These are phyloP conservation scores for Bryum argenteum DNA, from an alignment of 225 moss, liverwort and hornwort species.

Conservation along the genomic window DNA sequence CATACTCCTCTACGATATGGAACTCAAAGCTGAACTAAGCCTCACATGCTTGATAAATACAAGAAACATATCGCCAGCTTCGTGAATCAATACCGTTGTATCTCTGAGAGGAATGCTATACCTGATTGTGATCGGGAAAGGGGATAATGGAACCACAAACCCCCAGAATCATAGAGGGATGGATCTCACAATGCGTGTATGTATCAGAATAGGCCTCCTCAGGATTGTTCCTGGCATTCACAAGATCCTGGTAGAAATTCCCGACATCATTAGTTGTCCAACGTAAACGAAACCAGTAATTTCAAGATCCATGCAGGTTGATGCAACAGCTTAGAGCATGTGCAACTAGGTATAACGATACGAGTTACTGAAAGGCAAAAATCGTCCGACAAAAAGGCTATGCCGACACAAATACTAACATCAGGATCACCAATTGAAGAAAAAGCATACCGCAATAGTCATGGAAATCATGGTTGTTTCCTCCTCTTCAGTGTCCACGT, in stretches of 20 bases:
- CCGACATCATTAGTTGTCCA: slow-evolving; percentile 15
- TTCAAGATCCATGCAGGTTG: not conserved
- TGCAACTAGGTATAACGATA: slow-evolving; percentile 7
- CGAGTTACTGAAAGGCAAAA: slow-evolving; percentile 15
- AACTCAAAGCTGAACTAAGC: slow-evolving; percentile 13
- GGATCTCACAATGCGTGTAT: slow-evolving; percentile 99
- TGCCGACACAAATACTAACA: slow-evolving; percentile 7
- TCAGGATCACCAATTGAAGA: slow-evolving; percentile 14
- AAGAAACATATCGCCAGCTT: slow-evolving; percentile 1
- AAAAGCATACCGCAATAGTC: slow-evolving; percentile 80
- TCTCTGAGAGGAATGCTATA: slow-evolving; percentile 27
- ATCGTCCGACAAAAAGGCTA: not conserved
- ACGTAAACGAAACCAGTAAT: not conserved
- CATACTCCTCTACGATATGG: slow-evolving; percentile 4
- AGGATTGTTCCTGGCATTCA: slow-evolving; percentile 94
- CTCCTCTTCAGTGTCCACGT: slow-evolving; percentile 99
- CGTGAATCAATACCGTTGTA: not conserved
- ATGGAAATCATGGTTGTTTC: slow-evolving; percentile 99
- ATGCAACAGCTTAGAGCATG: not conserved
- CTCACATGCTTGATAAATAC: slow-evolving; percentile 4
- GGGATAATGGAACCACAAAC: slow-evolving; percentile 99
- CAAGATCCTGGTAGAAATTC: slow-evolving; percentile 67
- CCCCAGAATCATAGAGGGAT: slow-evolving; percentile 99
- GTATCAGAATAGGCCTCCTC: slow-evolving; percentile 96
- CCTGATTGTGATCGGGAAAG: slow-evolving; percentile 99